Evolutionary conservation across 2,329 filamentous ascomycete genomes (phyloP), one percentile per base, ranked within the genome.

Genomic region (Botrytis cinerea): DNA sequence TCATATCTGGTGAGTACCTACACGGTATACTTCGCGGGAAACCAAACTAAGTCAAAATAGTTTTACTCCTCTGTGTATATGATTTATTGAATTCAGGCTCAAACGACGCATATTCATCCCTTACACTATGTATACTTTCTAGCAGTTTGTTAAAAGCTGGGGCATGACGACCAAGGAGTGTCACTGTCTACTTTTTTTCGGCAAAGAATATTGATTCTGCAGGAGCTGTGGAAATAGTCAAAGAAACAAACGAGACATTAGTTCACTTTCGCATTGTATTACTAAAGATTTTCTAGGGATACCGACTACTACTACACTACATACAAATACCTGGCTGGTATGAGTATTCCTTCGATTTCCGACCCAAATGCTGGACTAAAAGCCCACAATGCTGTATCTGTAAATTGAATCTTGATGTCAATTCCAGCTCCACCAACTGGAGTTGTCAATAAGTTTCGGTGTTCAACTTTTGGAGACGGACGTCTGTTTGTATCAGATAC

Each of bases 401-500:
- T 80, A 48, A 80, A 83, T 74, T 81, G 80, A 9, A 76, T 77
- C 1, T 73, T 83, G 57, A 75, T 77, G 20, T 76, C 78, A 22
- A 81, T 83, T 73, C 74, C 78, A n/a, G 43, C 83, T 35, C 80
- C 81, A 4, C 78, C 78, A 67, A 79, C 81, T 7, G 79, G 81
- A 25, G 81, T 82, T 14, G 76, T 81, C 16, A 80, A 80, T 43
- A 83, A 83, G 73, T 84, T 82, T 73, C 80, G 80, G 32, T 75
- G 83, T 45, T 82, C 82, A 8, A 79, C 80, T 9, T 84, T 84
- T 75, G 83, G 82, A 32, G 79, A 84, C 73, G 78, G 77, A 9
- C 68, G 78, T 57, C 75, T 82, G n/a, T 82, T 82, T 73, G 73
- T 74, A 32, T 75, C 78, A 8, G 79, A 79, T 61, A 74, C 75